phyloP scores from a whole-genome alignment of 2,329 filamentous ascomycete genomes.

The Colletotrichum sp. region DNA sequence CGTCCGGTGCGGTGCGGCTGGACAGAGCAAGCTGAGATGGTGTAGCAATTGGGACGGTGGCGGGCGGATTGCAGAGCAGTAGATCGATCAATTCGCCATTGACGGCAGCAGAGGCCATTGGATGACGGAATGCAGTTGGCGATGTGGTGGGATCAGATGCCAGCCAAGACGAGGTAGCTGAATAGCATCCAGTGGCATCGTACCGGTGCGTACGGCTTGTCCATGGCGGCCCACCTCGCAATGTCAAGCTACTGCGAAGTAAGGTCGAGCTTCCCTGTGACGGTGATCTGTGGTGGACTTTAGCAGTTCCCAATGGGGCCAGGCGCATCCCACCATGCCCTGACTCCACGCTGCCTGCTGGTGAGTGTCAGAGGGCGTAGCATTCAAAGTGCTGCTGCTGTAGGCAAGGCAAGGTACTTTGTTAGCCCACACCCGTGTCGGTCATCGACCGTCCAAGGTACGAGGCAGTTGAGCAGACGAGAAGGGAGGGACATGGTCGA shows the following conservation, averaged over 20 bases:
- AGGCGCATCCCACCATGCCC: conserved; percentile 10
- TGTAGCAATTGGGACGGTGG: neutral
- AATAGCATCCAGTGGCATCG: neutral
- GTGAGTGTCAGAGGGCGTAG: conserved; percentile 3
- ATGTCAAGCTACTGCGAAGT: neutral
- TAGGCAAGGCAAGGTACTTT: conserved; percentile 14
- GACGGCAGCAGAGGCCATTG: conserved; percentile 1
- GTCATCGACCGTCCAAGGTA: neutral
- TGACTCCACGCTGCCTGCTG: conserved; percentile 2
- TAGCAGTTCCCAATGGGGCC: conserved; percentile 18
- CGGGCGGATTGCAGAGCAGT: neutral
- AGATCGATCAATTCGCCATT: neutral
- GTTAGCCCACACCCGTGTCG: neutral
- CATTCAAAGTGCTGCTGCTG: neutral
- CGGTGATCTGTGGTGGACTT: conserved; percentile 13
- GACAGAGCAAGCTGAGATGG: neutral
- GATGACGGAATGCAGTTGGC: conserved; percentile 16
- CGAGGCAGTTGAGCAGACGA: neutral
- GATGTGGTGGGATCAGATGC: conserved; percentile 6
- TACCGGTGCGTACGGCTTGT: conserved; percentile 9
- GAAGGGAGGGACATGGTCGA: neutral
- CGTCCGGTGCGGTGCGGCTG: neutral
- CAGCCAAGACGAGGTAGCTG: conserved; percentile 14
- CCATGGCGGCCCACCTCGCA: neutral
- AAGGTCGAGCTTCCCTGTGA: conserved; percentile 12